Base-by-base conservation (phyloP, 257 asterid genomes). In the Capsicum pubescens region DNA sequence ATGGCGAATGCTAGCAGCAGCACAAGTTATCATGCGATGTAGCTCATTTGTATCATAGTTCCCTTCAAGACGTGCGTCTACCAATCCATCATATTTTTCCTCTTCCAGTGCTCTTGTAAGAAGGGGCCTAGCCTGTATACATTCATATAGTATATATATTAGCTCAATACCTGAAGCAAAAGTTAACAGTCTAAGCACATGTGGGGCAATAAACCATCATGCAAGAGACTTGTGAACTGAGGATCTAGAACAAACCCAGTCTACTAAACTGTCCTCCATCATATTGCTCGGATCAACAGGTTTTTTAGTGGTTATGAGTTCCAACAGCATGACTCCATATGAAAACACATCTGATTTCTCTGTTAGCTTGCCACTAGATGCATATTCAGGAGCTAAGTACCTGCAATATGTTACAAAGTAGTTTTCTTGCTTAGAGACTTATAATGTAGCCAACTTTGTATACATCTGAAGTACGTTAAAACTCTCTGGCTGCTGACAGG, bases 241-340 rank as follows among this genome's bases (percentile, higher is more conserved):
- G 60, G 63, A 52, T 76, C 26, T 52, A 76, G 81, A 44, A 84
- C 94, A 42, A 46, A 95, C 99, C 99, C 99, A 95, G 63, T 95
- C 99, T 10, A 95, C 98, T 85, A 95, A 92, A 79, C 98, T 94
- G 46, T 95, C 98, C 88, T 95, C 99, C 98, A 94, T 93, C 58
- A 50, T 87, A 39, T 90, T 87, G 3, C 90, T 90, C 44, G 89
- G 90, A 88, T 95, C 99, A 3, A 95, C 92, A 8, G 99, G 99
- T 59, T 90, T 88, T 8, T 91, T 91, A 1, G 97, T 98, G 0
- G 99, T 95, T 81, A 95, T 88, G 46, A 95, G 91, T 79, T 95
- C 99, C 78, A 95, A 90, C 35, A 95, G 92, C 99, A 95, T 94
- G 52, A 95, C 98, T 13, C 99, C 99, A 54, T 90, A 95, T 79